phyloP scores from a whole-genome alignment of 2,329 filamentous ascomycete species.

The Didymella arachidicola region DNA sequence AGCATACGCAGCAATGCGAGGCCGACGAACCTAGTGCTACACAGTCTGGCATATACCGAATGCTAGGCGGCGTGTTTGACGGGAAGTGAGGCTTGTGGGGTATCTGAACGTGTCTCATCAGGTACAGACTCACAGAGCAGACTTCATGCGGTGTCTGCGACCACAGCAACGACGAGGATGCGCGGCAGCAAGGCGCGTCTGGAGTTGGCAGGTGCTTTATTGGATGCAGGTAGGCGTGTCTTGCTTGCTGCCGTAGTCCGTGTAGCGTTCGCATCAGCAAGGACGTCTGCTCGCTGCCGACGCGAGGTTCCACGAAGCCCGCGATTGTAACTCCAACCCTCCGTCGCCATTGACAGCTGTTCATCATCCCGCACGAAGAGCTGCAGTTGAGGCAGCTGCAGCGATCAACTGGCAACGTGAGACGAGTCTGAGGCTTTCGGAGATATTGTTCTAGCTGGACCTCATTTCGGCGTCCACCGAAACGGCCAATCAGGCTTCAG shows the following conservation, averaged over 20 bases:
- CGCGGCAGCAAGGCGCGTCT: constrained; percentile 6
- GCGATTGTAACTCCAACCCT: constrained; percentile 2
- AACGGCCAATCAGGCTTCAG: constrained; percentile 34
- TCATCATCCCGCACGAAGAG: constrained; percentile 14
- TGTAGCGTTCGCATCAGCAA: constrained; percentile 24
- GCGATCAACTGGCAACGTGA: constrained; percentile 21
- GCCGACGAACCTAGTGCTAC: background rate
- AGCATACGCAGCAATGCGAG: constrained; percentile 17
- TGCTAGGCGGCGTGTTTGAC: background rate
- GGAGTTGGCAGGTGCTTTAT: constrained; percentile 14
- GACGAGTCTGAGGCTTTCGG: constrained; percentile 25
- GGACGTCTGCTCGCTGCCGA: constrained; percentile 21
- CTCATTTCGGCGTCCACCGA: constrained; percentile 39
- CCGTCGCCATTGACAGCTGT: constrained; percentile 11
- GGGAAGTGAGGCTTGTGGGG: background rate
- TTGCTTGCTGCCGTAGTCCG: constrained; percentile 16
- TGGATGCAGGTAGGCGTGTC: constrained; percentile 19
- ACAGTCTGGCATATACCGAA: constrained; percentile 1
- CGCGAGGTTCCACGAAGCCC: constrained; percentile 15
- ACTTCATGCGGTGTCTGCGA: constrained; percentile 13
- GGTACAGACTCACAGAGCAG: background rate
- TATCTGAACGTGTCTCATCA: constrained; percentile 12
- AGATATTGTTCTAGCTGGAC: constrained; percentile 41
- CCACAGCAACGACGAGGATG: constrained; percentile 2
- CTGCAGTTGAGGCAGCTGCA: constrained; percentile 15